A percentile compares a stretch with the other conserved stretches of the same genome.
Evolutionary conservation across 108 stramenopile genomes (phyloP).

Genomic region (Pseudonitzschia multiseries): DNA sequence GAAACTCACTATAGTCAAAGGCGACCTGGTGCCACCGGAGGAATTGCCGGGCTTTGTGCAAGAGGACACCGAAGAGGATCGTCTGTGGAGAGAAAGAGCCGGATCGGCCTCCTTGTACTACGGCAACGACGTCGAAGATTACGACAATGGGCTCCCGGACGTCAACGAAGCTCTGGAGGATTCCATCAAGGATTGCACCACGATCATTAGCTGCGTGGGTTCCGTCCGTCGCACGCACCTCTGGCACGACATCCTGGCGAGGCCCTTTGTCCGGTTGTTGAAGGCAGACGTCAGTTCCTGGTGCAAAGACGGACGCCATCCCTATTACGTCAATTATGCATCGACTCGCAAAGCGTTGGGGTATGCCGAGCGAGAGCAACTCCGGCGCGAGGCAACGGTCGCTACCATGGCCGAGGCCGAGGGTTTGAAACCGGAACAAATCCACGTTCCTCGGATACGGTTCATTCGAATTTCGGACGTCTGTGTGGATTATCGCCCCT

Average conservation of each 20-base stretch:
- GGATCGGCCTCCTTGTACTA: constrained; percentile 45
- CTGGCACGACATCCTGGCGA: constrained; percentile 58
- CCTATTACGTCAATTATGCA: constrained; percentile 66
- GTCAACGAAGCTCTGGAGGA: constrained; percentile 52
- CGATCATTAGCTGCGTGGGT: constrained; percentile 71
- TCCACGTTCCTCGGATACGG: constrained; percentile 45
- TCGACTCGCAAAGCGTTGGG: constrained; percentile 59
- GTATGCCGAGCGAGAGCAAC: constrained; percentile 65
- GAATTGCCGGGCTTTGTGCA: constrained; percentile 44
- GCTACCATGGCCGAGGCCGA: constrained; percentile 29
- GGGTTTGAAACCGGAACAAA: constrained; percentile 5
- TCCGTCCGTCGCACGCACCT: constrained; percentile 55
- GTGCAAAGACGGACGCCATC: constrained; percentile 68
- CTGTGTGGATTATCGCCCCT: constrained; percentile 45
- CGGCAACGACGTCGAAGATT: constrained; percentile 34
- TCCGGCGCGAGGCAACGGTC: constrained; percentile 45
- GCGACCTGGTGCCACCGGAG: constrained; percentile 54
- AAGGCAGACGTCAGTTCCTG: constrained; percentile 52
- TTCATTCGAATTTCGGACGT: constrained; percentile 73
- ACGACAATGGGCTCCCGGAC: constrained; percentile 39
- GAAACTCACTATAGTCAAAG: constrained; percentile 53
- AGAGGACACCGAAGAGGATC: constrained; percentile 33
- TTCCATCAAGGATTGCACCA: constrained; percentile 52
- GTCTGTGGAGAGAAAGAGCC: constrained; percentile 34
- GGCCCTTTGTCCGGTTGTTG: constrained; percentile 54